Evolutionary conservation across 2,329 filamentous ascomycete species (phyloP).

Genomic region (Exophiala viscosa): DNA sequence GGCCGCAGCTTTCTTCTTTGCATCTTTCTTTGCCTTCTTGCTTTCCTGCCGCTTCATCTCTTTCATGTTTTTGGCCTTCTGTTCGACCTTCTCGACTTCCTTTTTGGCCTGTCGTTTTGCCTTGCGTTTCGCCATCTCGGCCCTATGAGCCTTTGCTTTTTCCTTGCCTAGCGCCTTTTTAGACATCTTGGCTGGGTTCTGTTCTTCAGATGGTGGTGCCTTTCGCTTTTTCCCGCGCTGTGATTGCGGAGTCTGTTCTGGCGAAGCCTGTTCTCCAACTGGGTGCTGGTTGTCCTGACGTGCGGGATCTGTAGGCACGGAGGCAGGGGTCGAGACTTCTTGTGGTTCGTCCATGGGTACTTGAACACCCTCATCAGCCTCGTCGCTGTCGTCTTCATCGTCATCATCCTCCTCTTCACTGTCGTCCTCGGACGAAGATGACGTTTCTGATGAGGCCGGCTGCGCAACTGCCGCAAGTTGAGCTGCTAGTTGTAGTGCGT

Average conservation of each 20-base stretch:
- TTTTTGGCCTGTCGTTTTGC: slow-evolving; percentile 8
- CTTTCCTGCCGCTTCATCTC: too few relatives aligned
- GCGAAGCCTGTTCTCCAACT: not conserved
- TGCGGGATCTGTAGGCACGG: not conserved
- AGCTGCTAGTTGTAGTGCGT: slow-evolving; percentile 16
- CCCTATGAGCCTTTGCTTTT: not conserved
- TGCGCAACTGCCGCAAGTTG: slow-evolving; percentile 5
- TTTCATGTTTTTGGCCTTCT: not conserved
- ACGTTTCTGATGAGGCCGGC: not conserved
- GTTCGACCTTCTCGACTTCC: not conserved
- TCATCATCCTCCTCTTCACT: slow-evolving; percentile 1
- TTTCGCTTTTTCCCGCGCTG: slow-evolving; percentile 13
- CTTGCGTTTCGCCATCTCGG: not conserved
- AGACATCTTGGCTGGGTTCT: not conserved
- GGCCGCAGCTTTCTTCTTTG: too few relatives aligned
- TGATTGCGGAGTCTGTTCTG: not conserved
- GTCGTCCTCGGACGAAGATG: slow-evolving; percentile 3
- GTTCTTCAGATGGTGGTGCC: not conserved
- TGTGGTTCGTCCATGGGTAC: not conserved
- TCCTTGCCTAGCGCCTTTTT: not conserved
- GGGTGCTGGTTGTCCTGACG: not conserved
- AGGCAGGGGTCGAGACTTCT: too few relatives aligned
- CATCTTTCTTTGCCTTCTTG: too few relatives aligned
- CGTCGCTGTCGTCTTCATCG: not conserved
- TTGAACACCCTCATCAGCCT: not conserved